These are phyloP conservation scores for Colletotrichum neosansevieriae DNA, from an alignment of 2,329 filamentous ascomycete species.

Conservation along the genomic window DNA sequence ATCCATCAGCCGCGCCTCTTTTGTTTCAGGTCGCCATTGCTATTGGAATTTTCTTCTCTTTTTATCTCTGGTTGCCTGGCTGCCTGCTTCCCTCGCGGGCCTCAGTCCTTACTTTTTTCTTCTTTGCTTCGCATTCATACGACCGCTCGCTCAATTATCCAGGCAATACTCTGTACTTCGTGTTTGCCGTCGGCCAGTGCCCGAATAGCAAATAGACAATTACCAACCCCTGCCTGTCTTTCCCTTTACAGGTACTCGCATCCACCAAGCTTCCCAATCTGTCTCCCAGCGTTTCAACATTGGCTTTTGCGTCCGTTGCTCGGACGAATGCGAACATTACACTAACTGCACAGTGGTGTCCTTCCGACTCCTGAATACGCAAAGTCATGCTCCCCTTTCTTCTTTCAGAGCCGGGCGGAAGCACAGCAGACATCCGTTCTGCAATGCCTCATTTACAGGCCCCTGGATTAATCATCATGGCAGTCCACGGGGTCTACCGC, in stretches of 20 bases:
- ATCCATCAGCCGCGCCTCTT: constrained; percentile 31
- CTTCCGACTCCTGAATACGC: background rate
- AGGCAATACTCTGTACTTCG: constrained; percentile 21
- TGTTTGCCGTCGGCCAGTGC: constrained; percentile 25
- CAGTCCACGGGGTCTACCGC: background rate
- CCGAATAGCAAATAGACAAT: constrained; percentile 36
- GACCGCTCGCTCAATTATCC: background rate
- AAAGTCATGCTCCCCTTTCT: background rate
- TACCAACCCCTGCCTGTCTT: constrained; percentile 28
- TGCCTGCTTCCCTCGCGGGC: background rate
- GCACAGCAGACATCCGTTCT: background rate
- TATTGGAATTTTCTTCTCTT: background rate
- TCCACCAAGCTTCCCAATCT: constrained; percentile 30
- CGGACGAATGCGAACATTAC: constrained; percentile 20
- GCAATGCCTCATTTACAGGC: background rate
- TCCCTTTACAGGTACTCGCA: constrained; percentile 25
- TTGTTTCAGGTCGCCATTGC: constrained; percentile 30
- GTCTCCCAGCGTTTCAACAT: constrained; percentile 31
- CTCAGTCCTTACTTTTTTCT: constrained; percentile 7
- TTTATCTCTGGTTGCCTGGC: background rate
- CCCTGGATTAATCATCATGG: constrained; percentile 3
- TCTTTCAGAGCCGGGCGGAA: background rate
- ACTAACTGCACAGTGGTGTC: background rate
- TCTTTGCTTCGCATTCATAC: constrained; percentile 4
- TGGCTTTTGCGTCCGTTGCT: constrained; percentile 21